Evolutionary conservation across 2,329 filamentous ascomycete genomes (phyloP).

Genomic region (Lomentospora prolificans): DNA sequence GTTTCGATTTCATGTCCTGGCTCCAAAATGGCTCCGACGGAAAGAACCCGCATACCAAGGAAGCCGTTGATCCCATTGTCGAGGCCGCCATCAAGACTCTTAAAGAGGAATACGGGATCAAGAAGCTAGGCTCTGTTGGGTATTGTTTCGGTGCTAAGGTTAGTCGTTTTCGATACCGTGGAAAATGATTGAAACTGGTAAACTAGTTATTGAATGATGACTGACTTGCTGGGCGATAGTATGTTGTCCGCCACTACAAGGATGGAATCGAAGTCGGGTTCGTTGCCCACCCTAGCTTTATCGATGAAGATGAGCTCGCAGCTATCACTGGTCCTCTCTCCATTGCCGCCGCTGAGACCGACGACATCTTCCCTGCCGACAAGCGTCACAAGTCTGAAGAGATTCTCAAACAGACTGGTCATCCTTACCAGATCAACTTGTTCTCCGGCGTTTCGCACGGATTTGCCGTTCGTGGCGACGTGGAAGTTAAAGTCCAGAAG

Average conservation of each 20-base stretch:
- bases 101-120: conserved; percentile 42
- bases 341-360: conserved; percentile 55
- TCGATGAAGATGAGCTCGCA: conserved; percentile 55
- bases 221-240: conserved; percentile 29
- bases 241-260: conserved; percentile 57
- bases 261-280: conserved; percentile 60
- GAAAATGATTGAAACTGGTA: neutral
- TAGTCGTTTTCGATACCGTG: conserved; percentile 11
- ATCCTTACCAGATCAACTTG: conserved; percentile 67
- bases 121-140: conserved; percentile 54
- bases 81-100: conserved; percentile 40
- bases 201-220: neutral
- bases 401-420: conserved; percentile 46
- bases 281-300: conserved; percentile 68
- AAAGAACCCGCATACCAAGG: conserved; percentile 30
- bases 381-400: conserved; percentile 55
- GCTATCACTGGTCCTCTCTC: conserved; percentile 58
- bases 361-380: conserved; percentile 54
- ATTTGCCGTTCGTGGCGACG: conserved; percentile 61
- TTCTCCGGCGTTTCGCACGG: conserved; percentile 65
- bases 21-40: conserved; percentile 30
- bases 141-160: conserved; percentile 72
- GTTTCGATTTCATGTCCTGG: conserved; percentile 21
- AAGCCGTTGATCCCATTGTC: conserved; percentile 21
- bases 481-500: conserved; percentile 43